Percentiles rank a stretch among this genome's conserved stretches.
Conservation (phyloP, 2,329 filamentous ascomycete genomes). For the Sarocladium brachiariae region DNA sequence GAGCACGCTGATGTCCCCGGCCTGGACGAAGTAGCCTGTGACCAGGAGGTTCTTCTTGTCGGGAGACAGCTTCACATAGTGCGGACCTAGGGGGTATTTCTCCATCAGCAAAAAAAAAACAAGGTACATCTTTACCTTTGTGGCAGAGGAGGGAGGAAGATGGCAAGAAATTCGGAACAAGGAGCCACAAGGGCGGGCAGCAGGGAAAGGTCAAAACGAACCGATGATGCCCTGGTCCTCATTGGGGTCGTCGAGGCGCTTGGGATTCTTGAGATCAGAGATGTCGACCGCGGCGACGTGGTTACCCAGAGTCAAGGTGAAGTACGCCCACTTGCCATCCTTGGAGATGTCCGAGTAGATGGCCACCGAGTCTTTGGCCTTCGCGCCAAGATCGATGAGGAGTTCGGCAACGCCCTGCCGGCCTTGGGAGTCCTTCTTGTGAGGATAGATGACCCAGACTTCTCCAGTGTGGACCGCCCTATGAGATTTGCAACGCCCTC, state of each 20-base stretch:
- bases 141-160: too few relatives aligned
- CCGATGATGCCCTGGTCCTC: slow-evolving; percentile 50
- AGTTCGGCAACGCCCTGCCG: slow-evolving; percentile 51
- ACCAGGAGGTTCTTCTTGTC: slow-evolving; percentile 59
- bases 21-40: slow-evolving; percentile 61
- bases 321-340: slow-evolving; percentile 52
- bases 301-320: slow-evolving; percentile 54
- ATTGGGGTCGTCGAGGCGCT: slow-evolving; percentile 53
- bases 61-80: slow-evolving; percentile 58
- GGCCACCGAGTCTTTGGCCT: slow-evolving; percentile 47
- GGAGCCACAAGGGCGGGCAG: too few relatives aligned
- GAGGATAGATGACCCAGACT: slow-evolving; percentile 60
- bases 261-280: slow-evolving; percentile 51
- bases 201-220: neutral
- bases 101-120: neutral
- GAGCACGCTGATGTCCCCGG: slow-evolving; percentile 51
- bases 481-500: fast-evolving
- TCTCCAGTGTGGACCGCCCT: slow-evolving; percentile 51
- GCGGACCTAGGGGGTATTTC: slow-evolving; percentile 31
- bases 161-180: neutral
- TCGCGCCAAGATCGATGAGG: slow-evolving; percentile 50
- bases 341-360: slow-evolving; percentile 55
- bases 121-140: too few relatives aligned
- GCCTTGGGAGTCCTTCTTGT: slow-evolving; percentile 46
- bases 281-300: slow-evolving; percentile 55